Evolutionary conservation across 257 asterid genomes (phyloP), one percentile per base, ranked within the genome.

Genomic region (Haberlea rhodopensis): DNA sequence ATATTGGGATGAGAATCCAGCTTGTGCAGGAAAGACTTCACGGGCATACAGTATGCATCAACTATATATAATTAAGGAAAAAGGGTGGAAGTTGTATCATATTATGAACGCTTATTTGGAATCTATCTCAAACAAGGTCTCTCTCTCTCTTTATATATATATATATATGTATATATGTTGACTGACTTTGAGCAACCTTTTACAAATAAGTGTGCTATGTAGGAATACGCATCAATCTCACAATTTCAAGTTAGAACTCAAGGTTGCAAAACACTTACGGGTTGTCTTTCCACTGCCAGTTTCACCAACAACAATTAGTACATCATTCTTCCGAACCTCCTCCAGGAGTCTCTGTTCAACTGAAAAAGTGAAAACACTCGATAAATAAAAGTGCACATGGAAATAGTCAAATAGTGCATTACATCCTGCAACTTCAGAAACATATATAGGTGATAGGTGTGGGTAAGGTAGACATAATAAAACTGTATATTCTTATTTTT

Each of bases 261-360:
- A 7, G 48, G 59, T 46, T 49, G 20, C 24, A 15, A 3, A 67
- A 56, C 54, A 78, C 98, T 87, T 80, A 92, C 98, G 98, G 31
- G 98, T 92, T 66, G 98, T 92, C 81, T 92, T 89, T 74, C 98
- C 98, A 67, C 98, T 92, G 48, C 96, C 96, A 64, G 99, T 89
- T 77, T 92, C 97, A 77, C 99, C 99, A 53, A 92, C 99, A 78
- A 92, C 79, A 69, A 92, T 89, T 49, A 92, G 82, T 4, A 92
- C 74, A 71, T 84, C 91, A 51, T 89, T 82, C n/a, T 79, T 82
- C 57, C 75, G 71, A 63, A 87, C 88, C 84, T 92, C 97, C 75
- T 89, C 99, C 78, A 92, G 65, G 20, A 92, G 96, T 68, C 81
- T 76, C 78, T 76, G 87, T 84, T 84, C 89, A 67, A 76, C 99